Evolutionary conservation across 208 protist genomes (phyloP).

Genomic region (Acanthamoeba castellanii): DNA sequence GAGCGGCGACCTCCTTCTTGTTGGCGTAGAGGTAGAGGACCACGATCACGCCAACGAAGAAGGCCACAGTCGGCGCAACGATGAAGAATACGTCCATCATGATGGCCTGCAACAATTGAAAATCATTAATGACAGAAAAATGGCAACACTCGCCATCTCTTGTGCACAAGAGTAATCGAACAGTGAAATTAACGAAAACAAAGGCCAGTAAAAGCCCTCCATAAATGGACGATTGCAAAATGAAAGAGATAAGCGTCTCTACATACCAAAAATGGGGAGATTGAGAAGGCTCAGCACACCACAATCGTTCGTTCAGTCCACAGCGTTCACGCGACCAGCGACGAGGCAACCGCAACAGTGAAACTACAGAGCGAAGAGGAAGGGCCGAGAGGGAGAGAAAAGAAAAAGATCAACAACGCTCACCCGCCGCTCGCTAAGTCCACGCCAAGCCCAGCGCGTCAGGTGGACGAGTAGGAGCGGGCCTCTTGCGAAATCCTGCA

Average conservation of each 20-base stretch:
- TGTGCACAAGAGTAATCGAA: no score
- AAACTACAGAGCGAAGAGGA: not conserved
- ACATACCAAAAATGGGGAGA: no score
- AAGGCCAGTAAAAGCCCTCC: no score
- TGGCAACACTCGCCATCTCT: no score
- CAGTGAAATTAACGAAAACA: no score
- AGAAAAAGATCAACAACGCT: not conserved
- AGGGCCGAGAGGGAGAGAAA: not conserved
- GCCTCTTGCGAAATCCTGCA: not conserved
- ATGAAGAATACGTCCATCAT: slow-evolving; percentile 42
- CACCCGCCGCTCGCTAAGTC: not conserved
- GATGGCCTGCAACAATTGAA: not conserved
- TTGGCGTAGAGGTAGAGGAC: slow-evolving; percentile 41
- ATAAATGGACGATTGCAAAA: no score
- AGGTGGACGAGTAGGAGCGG: not conserved
- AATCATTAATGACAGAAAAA: not conserved
- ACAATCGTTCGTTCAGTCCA: no score
- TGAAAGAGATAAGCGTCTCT: no score
- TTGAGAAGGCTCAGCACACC: no score
- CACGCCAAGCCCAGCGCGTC: not conserved
- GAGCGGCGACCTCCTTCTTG: not conserved
- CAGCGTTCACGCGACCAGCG: not conserved
- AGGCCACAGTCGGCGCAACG: not conserved
- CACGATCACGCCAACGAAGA: slow-evolving; percentile 16
- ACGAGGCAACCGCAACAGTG: no score